Conservation (phyloP, 2,329 filamentous ascomycete species). For the Chaetomiaceae sp. region DNA sequence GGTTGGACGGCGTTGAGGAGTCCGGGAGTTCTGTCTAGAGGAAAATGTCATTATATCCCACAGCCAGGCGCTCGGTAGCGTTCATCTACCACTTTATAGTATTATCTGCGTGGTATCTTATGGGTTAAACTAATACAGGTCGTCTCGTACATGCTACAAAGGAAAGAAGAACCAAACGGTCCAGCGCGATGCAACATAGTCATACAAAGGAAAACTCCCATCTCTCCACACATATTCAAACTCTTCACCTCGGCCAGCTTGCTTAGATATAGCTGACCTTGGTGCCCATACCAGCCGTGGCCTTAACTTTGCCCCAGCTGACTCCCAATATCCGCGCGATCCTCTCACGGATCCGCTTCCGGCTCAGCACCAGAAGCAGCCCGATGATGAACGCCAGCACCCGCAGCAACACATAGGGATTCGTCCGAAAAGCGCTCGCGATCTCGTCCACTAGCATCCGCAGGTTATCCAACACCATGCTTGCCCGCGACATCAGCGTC, state of each 20-base stretch:
- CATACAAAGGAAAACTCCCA: conserved; percentile 13
- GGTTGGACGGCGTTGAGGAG: conserved; percentile 8
- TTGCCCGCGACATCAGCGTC: conserved; percentile 46
- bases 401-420: conserved; percentile 53
- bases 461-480: conserved; percentile 50
- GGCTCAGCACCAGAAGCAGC: conserved; percentile 70
- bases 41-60: not conserved
- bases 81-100: not conserved
- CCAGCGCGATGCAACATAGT: conserved; percentile 1
- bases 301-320: conserved; percentile 75
- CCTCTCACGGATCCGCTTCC: conserved; percentile 69
- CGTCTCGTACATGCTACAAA: conserved; percentile 15
- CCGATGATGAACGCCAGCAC: conserved; percentile 76
- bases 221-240: not conserved
- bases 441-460: conserved; percentile 49
- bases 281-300: conserved; percentile 90
- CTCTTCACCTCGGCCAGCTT: not conserved
- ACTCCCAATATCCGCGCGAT: conserved; percentile 63
- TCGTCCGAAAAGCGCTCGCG: conserved; percentile 48
- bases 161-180: not conserved
- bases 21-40: not conserved
- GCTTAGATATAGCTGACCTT: conserved; percentile 90
- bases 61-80: not conserved
- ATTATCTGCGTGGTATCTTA: not conserved
- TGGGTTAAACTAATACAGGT: conserved; percentile 5